Conservation (phyloP, 148 eudicot species). For the Gaultheria prostrata region DNA sequence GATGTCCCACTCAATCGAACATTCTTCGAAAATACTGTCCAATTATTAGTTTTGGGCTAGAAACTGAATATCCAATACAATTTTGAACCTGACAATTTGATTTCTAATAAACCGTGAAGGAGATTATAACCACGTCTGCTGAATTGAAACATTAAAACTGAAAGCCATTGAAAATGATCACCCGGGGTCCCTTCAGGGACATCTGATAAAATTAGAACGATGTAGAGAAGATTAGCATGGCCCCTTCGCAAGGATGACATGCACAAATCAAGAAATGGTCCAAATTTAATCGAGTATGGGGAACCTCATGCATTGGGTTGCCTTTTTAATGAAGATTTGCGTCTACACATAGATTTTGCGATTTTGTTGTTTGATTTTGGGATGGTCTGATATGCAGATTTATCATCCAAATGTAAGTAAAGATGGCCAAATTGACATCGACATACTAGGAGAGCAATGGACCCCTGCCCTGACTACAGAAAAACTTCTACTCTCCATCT, state of each 20-base stretch:
- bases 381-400: conserved; percentile 7
- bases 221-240: too few relatives aligned
- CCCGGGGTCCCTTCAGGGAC: too few relatives aligned
- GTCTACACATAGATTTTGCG: too few relatives aligned
- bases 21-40: not conserved
- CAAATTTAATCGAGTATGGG: too few relatives aligned
- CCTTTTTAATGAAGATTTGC: not conserved
- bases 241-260: too few relatives aligned
- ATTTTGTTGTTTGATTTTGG: not conserved
- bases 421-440: conserved; percentile 2
- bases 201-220: too few relatives aligned
- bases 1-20: too few relatives aligned
- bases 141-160: not conserved
- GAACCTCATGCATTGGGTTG: not conserved
- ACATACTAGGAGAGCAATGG: conserved; percentile 9
- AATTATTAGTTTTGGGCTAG: not conserved
- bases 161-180: too few relatives aligned
- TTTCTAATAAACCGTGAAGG: not conserved
- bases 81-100: not conserved
- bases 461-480: conserved; percentile 2
- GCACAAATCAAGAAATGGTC: too few relatives aligned
- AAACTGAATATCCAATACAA: not conserved
- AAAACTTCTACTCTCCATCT: conserved; percentile 8
- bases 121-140: not conserved
- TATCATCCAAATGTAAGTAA: conserved; percentile 9